Evolutionary conservation across 352 stramenopile genomes (phyloP).

Genomic region (Globisporangium middletonii): DNA sequence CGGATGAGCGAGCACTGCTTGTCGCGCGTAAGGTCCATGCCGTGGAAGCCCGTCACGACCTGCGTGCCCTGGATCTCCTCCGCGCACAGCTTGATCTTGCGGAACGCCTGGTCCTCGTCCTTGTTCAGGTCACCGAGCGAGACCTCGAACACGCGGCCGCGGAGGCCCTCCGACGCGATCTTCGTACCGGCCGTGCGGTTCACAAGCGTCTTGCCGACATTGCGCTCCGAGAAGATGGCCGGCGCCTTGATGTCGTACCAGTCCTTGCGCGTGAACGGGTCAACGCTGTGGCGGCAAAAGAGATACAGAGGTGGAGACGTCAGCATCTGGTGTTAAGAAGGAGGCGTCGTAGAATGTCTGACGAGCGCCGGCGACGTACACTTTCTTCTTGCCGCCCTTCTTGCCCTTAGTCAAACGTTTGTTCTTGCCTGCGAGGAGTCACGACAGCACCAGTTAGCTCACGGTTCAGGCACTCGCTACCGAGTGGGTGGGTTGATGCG

Average conservation of each 20-base stretch:
- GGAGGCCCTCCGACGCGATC: constrained; percentile 98
- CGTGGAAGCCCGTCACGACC: constrained; percentile 87
- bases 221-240: constrained; percentile 97
- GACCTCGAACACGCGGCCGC: constrained; percentile 98
- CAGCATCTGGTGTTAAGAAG: constrained; percentile 6
- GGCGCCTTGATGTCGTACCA: constrained; percentile 97
- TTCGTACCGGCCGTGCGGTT: constrained; percentile 95
- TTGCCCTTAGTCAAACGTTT: constrained; percentile 90
- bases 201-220: constrained; percentile 98
- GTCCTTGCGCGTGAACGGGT: constrained; percentile 99
- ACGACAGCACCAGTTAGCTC: constrained; percentile 7
- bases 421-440: constrained; percentile 70
- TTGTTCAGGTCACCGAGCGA: constrained; percentile 98
- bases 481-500: background rate
- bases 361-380: constrained; percentile 41
- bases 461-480: background rate
- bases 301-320: background rate
- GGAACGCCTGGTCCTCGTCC: constrained; percentile 96
- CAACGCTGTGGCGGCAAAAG: constrained; percentile 59
- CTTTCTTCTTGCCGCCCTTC: constrained; percentile 91
- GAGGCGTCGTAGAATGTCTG: background rate
- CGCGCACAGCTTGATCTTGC: constrained; percentile 98
- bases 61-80: constrained; percentile 96
- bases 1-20: constrained; percentile 99
- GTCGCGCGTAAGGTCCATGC: constrained; percentile 95